Percentiles rank a stretch among this genome's conserved stretches.
These are phyloP conservation scores for Hanseniaspora meyeri DNA, from an alignment of 805 yeast genomes.

Conservation along the genomic window DNA sequence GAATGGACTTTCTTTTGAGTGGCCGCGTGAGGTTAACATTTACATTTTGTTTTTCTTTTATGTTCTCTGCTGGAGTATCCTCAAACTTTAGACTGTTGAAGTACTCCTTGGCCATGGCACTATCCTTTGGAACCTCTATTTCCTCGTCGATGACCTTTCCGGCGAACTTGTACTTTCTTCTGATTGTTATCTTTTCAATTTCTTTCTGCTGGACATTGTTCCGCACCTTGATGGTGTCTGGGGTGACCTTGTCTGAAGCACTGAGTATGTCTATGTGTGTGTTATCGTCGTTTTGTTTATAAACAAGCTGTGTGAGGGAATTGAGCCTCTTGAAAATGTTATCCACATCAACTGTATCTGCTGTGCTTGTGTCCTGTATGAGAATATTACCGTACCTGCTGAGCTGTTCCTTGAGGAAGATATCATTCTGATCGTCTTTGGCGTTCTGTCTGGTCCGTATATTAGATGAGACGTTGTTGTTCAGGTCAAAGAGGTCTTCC, in stretches of 20 bases:
- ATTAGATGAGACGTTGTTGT: constrained; percentile 28
- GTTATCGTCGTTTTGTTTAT: constrained; percentile 14
- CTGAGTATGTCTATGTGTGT: constrained; percentile 12
- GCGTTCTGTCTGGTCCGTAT: constrained; percentile 56
- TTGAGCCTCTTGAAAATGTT: constrained; percentile 5
- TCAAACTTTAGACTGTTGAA: constrained; percentile 40
- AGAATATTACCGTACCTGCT: constrained; percentile 21
- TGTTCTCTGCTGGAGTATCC: constrained; percentile 17
- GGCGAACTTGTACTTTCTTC: constrained; percentile 75
- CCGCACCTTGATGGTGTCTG: background rate
- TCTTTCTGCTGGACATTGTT: background rate
- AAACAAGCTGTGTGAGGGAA: background rate
- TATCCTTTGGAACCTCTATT: constrained; percentile 58
- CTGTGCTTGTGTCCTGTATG: constrained; percentile 18
- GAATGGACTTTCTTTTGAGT: constrained; percentile 58
- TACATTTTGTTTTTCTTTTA: constrained; percentile 21
- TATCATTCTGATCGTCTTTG: constrained; percentile 29
- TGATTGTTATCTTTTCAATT: constrained; percentile 52
- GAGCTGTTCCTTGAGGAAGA: constrained; percentile 31
- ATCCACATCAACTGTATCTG: constrained; percentile 13
- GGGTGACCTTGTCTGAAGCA: background rate
- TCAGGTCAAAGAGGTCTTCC: constrained; percentile 2
- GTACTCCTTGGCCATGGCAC: constrained; percentile 82
- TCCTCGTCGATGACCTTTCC: constrained; percentile 70
- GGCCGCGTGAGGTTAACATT: constrained; percentile 39